Evolutionary conservation across 192 early-diverging fungal genomes (phyloP), one percentile per base, ranked within the genome.

Genomic region (Backusella parvicylindrica): DNA sequence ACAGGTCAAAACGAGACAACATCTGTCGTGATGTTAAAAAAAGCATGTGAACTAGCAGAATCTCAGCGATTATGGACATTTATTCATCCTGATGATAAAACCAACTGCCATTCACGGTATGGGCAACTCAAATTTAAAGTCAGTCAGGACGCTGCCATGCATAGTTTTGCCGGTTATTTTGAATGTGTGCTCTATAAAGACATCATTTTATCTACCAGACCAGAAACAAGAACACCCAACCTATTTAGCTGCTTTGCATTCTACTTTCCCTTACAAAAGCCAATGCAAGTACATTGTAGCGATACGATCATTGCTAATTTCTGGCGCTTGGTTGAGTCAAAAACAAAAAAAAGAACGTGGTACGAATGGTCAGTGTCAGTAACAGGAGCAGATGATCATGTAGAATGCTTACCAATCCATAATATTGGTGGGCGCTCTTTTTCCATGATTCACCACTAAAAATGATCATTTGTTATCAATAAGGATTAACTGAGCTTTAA

Each of bases 231-330:
- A 75, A 94, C 96, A 4, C 86, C 90, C 13, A 94, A 87, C 3
- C 98, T 99, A 97, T 93, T 95, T 70, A 94, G 92, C 74, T 99
- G 97, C 97, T 98, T 99, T 81, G 95, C 97, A 2, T 95, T 98
- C 67, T 98, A 89, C 76, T 98, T 99, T 75, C 98, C 98, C 5
- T 60, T 89, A 53, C 76, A 88, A 86, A 86, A 77, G 0, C 97
- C 98, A 6, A 69, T 98, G 35, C 83, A 85, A 68, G 85, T 94
- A 21, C 83, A 84, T 9, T 72, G 81, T 6, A 89, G 88, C 12
- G 79, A 89, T 9, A 64, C 68, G 0, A 78, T 99, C 1, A 78
- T 81, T 12, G 82, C 95, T 11, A 86, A 92, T 71, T 93, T 98
- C 77, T 99, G 98, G 97, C 79, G 98, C n/a, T 80, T 88, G 40